Conservation (phyloP, 345 rosid genomes). For the Acer campestre region DNA sequence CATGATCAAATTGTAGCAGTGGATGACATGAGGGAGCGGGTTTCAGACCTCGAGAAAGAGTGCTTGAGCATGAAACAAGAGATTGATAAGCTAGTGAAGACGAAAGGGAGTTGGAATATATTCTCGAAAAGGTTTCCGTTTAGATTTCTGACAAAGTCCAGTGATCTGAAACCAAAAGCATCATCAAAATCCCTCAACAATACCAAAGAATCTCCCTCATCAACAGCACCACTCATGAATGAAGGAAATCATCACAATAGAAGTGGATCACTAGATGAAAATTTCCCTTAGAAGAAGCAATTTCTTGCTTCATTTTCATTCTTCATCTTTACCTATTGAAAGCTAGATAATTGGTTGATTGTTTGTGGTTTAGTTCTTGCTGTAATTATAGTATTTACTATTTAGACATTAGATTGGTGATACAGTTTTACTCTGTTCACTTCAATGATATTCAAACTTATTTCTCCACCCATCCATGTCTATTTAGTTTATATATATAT, state of each 20-base stretch:
- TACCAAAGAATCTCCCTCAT: constrained; percentile 18
- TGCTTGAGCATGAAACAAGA: constrained; percentile 78
- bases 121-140: constrained; percentile 55
- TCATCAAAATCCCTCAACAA: constrained; percentile 22
- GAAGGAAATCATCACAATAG: constrained; percentile 25
- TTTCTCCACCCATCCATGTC: background rate
- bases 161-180: constrained; percentile 29
- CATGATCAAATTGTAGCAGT: constrained; percentile 33
- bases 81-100: constrained; percentile 65
- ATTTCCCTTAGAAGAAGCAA: constrained; percentile 8
- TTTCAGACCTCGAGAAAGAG: constrained; percentile 77
- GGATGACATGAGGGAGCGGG: constrained; percentile 64
- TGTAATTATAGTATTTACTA: background rate
- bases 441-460: background rate
- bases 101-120: constrained; percentile 65
- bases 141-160: constrained; percentile 36
- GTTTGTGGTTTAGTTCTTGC: constrained; percentile 10
- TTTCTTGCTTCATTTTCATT: background rate
- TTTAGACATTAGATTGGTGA: constrained; percentile 5
- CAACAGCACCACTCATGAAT: constrained; percentile 17
- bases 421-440: background rate
- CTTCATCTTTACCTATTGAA: background rate
- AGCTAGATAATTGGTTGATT: background rate
- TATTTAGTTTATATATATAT: too few species aligned
- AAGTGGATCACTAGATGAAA: constrained; percentile 17